Base-by-base conservation (phyloP, 352 stramenopile genomes). In the Phytophthora ramorum region DNA sequence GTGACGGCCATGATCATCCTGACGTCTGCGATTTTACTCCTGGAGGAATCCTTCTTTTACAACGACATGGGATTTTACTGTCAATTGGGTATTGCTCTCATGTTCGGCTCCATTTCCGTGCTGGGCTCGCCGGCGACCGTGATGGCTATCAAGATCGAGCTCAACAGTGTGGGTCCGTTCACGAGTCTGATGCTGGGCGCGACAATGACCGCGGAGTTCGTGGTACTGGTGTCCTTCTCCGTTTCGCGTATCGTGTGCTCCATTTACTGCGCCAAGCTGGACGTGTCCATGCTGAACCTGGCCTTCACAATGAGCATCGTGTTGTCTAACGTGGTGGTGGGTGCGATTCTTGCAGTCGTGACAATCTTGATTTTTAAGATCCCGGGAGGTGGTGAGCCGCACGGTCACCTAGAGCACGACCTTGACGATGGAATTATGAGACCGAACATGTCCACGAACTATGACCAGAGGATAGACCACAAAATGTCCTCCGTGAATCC, bases 91-190 rank as follows among this genome's bases (percentile, higher is more conserved):
- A 88, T 90, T 53, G 78, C 76, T 1, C 75, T 90, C 66, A 81
- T 90, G 74, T 90, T 90, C 28, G 81, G 68, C 22, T 90, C 81
- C 30, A 90, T 88, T 41, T 83, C 77, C 13, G 81, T 90, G 10
- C 60, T 89, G 14, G 79, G 73, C 4, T 90, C 81, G 14, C 81
- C 81, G 0, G 81, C 79, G 19, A 90, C 81, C 19, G 78, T 87
- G 44, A 88, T 90, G 79, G 81, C 81, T 40, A 90, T 90, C 69
- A 88, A 90, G 69, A 90, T 89, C 51, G 81, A 90, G 56, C 69
- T 90, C 52, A 87, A 90, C 54, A 86, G 79, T 40, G 82, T 88
- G 48, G 82, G 82, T 7, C 80, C 78, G 4, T 91, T 91, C 69
- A 91, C 82, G 12, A 89, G 83, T 56, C 63, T 91, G 50, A 91